Evolutionary conservation across 192 early-diverging fungal species (phyloP).

Genomic region (Mortierella hygrophila): DNA sequence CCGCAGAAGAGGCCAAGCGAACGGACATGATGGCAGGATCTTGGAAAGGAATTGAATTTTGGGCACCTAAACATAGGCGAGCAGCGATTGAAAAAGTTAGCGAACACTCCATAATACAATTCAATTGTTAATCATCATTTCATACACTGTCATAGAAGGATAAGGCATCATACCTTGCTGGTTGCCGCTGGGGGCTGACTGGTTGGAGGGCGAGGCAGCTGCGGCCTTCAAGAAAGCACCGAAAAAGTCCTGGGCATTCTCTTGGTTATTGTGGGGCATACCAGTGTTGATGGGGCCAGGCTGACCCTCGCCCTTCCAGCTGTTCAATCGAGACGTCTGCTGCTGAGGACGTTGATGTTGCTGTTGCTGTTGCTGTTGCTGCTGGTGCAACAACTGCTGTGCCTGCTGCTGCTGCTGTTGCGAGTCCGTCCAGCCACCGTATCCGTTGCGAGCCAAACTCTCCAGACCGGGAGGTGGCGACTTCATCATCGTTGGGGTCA

Average conservation of each 20-base stretch:
- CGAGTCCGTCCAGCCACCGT: conserved; percentile 25
- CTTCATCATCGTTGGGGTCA: conserved; percentile 51
- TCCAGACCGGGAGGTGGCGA: conserved; percentile 61
- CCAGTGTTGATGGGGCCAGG: background rate
- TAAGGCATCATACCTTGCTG: background rate
- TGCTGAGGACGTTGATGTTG: conserved; percentile 20
- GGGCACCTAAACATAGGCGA: conserved; percentile 5
- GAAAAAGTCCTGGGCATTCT: conserved; percentile 70
- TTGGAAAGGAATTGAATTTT: conserved; percentile 59
- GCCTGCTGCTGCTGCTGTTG: conserved; percentile 39
- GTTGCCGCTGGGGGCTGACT: conserved; percentile 1
- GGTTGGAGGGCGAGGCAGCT: conserved; percentile 38
- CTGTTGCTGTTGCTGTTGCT: conserved; percentile 5
- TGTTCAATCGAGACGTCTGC: conserved; percentile 25
- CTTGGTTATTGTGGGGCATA: conserved; percentile 21
- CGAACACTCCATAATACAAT: background rate
- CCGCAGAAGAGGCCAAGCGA: conserved; percentile 43
- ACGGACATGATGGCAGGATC: conserved; percentile 75
- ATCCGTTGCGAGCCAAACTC: conserved; percentile 28
- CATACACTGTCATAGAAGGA: background rate
- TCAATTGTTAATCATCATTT: background rate
- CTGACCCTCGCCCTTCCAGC: conserved; percentile 20
- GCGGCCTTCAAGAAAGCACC: conserved; percentile 71
- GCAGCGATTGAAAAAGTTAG: background rate
- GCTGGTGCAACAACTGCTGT: conserved; percentile 17